Evolutionary conservation across 2,329 filamentous ascomycete species (phyloP).

Genomic region (Emydomyces testavorans): DNA sequence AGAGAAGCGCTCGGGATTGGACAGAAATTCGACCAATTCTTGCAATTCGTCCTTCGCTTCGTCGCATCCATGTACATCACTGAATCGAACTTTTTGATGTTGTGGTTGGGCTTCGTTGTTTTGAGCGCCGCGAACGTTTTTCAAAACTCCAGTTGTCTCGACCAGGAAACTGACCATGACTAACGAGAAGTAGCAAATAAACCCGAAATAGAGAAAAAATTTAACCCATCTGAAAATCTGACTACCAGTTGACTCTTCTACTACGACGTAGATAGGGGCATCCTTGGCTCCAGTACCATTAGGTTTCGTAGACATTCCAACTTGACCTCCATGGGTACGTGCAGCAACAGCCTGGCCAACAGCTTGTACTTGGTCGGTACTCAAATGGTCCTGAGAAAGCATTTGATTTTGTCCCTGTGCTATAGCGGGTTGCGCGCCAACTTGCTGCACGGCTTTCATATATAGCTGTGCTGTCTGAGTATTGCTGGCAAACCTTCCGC

Average conservation of each 20-base stretch:
- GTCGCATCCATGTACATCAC: conserved; percentile 91
- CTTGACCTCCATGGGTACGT: conserved; percentile 54
- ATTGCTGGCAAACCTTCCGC: conserved; percentile 73
- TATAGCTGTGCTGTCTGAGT: conserved; percentile 67
- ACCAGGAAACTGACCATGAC: conserved; percentile 70
- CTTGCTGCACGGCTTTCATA: conserved; percentile 56
- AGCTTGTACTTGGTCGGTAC: conserved; percentile 57
- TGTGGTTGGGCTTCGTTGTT: conserved; percentile 84
- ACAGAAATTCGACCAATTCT: conserved; percentile 91
- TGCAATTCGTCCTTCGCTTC: conserved; percentile 97
- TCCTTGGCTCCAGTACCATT: conserved; percentile 60
- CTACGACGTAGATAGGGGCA: conserved; percentile 85
- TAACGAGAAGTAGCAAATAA: conserved; percentile 68
- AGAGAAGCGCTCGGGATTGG: conserved; percentile 85
- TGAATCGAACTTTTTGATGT: conserved; percentile 80
- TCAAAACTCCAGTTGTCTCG: conserved; percentile 66
- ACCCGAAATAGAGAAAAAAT: conserved; percentile 65
- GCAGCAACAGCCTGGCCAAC: conserved; percentile 73
- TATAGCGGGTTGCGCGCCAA: conserved; percentile 32
- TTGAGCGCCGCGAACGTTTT: conserved; percentile 60
- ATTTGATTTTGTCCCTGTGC: conserved; percentile 17
- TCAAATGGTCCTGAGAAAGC: conserved; percentile 34
- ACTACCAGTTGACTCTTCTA: conserved; percentile 74
- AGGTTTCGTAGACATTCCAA: conserved; percentile 40
- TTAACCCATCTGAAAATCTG: conserved; percentile 84